Conservation (phyloP, 768 basidiomycete genomes). For the Thelephora aurantiotincta region DNA sequence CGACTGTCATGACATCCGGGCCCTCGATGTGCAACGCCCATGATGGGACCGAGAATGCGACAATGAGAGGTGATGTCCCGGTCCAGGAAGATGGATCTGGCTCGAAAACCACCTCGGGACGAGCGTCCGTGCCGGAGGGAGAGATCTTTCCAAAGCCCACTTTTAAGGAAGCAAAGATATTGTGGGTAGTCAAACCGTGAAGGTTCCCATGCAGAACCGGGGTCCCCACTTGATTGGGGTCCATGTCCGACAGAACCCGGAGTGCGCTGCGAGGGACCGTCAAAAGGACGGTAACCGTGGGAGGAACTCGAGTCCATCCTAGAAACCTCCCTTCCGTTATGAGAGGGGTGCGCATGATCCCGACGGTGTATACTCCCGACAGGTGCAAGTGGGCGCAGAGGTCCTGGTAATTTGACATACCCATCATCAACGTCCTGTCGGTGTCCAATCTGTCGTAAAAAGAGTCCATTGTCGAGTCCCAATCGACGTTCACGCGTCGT, state of each 20-base stretch:
- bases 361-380: slow-evolving; percentile 22
- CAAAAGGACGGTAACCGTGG: slow-evolving; percentile 23
- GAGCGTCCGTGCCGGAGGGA: slow-evolving; percentile 4
- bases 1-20: not conserved
- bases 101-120: slow-evolving; percentile 7
- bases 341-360: slow-evolving; percentile 3
- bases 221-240: slow-evolving; percentile 9
- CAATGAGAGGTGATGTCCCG: slow-evolving; percentile 8
- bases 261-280: slow-evolving; percentile 22
- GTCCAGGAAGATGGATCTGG: slow-evolving; percentile 7
- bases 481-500: slow-evolving; percentile 20
- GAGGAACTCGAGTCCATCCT: slow-evolving; percentile 18
- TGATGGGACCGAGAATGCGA: slow-evolving; percentile 15
- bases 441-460: slow-evolving; percentile 16
- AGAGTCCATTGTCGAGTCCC: slow-evolving; percentile 26
- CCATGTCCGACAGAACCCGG: slow-evolving; percentile 14
- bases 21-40: slow-evolving; percentile 9
- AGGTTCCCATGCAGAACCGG: slow-evolving; percentile 15
- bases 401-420: slow-evolving; percentile 28
- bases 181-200: slow-evolving; percentile 11
- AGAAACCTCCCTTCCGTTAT: slow-evolving; percentile 5
- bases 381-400: slow-evolving; percentile 29
- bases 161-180: slow-evolving; percentile 16
- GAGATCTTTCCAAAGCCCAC: slow-evolving; percentile 10
- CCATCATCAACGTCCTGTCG: slow-evolving; percentile 15